Conservation (phyloP, 495 filamentous ascomycete species). For the Bryoglossum gracile region DNA sequence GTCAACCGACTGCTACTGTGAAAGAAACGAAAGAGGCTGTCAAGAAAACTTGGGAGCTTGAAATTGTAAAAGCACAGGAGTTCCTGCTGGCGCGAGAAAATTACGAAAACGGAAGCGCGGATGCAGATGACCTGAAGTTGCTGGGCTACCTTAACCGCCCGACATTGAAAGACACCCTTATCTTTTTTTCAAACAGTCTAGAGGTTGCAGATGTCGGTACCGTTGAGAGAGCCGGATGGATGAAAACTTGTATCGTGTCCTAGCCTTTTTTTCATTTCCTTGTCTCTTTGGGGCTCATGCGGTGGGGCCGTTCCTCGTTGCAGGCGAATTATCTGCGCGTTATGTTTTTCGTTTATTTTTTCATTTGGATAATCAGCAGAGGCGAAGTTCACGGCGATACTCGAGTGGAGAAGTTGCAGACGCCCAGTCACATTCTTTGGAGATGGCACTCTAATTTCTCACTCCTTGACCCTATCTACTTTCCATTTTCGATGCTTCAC, state of each 20-base stretch:
- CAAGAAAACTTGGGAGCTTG: background rate
- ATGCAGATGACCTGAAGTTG: background rate
- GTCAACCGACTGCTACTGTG: background rate
- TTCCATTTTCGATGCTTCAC: background rate
- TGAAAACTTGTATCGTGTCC: background rate
- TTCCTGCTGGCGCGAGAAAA: background rate
- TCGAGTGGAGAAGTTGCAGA: background rate
- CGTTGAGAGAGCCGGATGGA: background rate
- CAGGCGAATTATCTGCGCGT: background rate
- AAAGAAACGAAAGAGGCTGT: background rate
- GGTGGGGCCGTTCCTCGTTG: background rate
- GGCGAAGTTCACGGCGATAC: background rate
- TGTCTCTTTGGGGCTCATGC: background rate
- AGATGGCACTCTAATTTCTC: background rate
- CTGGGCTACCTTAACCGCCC: background rate
- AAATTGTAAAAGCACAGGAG: background rate
- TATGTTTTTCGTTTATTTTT: background rate
- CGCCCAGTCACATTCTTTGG: background rate
- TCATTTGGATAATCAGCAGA: background rate
- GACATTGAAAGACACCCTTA: background rate
- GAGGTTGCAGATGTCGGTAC: background rate
- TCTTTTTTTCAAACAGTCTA: background rate
- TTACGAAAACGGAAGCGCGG: background rate
- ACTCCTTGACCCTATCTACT: background rate
- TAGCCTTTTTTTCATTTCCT: background rate